Base-by-base conservation (phyloP, 495 filamentous ascomycete species). In the Friedmanniomyces endolithicus region DNA sequence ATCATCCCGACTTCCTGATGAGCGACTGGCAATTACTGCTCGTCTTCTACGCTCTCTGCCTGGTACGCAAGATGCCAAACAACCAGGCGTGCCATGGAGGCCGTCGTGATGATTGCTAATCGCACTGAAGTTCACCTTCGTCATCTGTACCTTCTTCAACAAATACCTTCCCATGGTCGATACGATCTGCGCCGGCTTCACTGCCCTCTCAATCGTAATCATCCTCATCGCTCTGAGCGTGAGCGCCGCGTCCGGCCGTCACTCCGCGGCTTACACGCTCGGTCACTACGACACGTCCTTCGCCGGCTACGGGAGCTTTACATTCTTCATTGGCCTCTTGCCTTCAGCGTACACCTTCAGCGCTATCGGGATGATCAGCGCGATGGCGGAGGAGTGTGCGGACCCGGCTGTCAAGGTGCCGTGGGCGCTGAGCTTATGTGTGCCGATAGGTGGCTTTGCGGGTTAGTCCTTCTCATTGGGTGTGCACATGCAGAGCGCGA, bases 361-460 rank as follows among this genome's bases (percentile, higher is more conserved):
- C 35, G 54, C 54, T 16, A 40, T 51, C 17, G 54, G 54, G 22
- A 57, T 57, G 54, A 57, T 57, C 34, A 25, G 17, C 16, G 17
- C 34, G 23, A 57, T 57, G 54, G 46, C 47, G 17, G 54, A 57
- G 39, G 54, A 57, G 23, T 50, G 46, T n/a, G 22, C 37, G n/a
- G 48, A 57, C 33, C 54, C 54, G 16, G 46, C 47, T n/a, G n/a
- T 33, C 4, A 50, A 57, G 27, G 54, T 57, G 17, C 54, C 54
- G n/a, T 14, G 29, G n/a, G 54, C 54, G 6, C 53, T 57, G 11
- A 45, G 43, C 19, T 41, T 57, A 17, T 50, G 54, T 57, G 48
- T 51, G 9, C 54, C 48, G 12, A 47, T 77, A 62, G 75, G 75
- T 66, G 71, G 69, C 27, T 49, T 72, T 45, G 73, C 72, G 34